Base-by-base conservation (phyloP, 805 yeast genomes). In the Candida orba region DNA sequence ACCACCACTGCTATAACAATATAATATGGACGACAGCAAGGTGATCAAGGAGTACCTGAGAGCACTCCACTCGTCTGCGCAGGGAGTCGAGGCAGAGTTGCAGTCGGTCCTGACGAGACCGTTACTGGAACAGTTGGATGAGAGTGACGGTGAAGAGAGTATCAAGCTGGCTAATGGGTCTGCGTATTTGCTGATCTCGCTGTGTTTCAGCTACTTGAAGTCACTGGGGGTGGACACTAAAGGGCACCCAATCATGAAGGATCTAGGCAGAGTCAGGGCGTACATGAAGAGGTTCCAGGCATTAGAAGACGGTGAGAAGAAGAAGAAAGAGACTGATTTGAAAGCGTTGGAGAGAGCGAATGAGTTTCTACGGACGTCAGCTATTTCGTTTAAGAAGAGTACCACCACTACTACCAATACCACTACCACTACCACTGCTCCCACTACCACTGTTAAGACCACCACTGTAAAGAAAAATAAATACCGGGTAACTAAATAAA, bases 231-330 rank as follows among this genome's bases (percentile, higher is more conserved):
- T 69, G 14, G 76, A 79, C 45, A 73, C 81, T 1, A 70, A 69
- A 10, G 48, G 45, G 5, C 87, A 83, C 51, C 79, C 82, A 2
- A 74, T 88, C 18, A 78, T 81, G 79, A 65, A 65, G 27, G 95
- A 84, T 54, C 65, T 86, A 41, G 69, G 67, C 8, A 68, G 89
- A 48, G 81, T 85, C 34, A 84, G 82, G 58, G 56, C 69, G n/a
- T 83, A 81, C 51, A 81, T 84, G 79, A 71, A 71, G 33, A 71
- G 79, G 54, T 70, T 76, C 32, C 76, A 51, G 36, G 47, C 46
- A 30, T 38, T 43, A 38, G 62, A 45, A 41, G 52, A 44, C 43
- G 60, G 45, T 2, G 37, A 33, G 1, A 34, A 49, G n/a, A 45
- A 40, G 2, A 36, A 38, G 18, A 56, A 44, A 13, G 34, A 47